Conservation (phyloP, 495 filamentous ascomycete species). For the Platismatia glauca region DNA sequence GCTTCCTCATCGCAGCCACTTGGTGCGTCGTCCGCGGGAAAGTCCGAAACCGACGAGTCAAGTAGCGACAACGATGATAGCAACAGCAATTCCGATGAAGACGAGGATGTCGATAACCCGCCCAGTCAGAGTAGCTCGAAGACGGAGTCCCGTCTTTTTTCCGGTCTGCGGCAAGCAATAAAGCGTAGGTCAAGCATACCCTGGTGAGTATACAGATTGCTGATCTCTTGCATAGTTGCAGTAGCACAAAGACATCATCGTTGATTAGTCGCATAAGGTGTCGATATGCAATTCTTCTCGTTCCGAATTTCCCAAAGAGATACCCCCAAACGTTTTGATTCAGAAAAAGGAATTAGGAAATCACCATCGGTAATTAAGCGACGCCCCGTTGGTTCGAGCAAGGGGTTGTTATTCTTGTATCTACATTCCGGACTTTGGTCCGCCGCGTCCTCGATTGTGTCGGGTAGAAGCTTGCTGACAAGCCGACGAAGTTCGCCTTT, state of each 20-base stretch:
- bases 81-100: slow-evolving; percentile 4
- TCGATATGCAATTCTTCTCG: not conserved
- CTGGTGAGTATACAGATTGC: not conserved
- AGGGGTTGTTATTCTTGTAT: not conserved
- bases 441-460: not conserved
- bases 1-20: not conserved
- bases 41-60: not conserved
- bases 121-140: not conserved
- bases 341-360: not conserved
- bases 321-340: not conserved
- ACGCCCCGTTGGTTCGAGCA: not conserved
- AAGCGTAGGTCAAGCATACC: slow-evolving; percentile 7
- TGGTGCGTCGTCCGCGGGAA: not conserved
- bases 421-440: not conserved
- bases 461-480: not conserved
- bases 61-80: slow-evolving; percentile 11
- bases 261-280: not conserved
- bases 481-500: not conserved
- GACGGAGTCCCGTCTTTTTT: not conserved
- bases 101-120: not conserved
- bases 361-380: not conserved
- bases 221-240: slow-evolving; percentile 6
- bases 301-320: not conserved
- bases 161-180: not conserved
- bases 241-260: not conserved